Percentiles rank a stretch among this genome's conserved stretches.
These are phyloP conservation scores for Lactarius hengduanensis DNA, from an alignment of 768 basidiomycete species.

Conservation along the genomic window DNA sequence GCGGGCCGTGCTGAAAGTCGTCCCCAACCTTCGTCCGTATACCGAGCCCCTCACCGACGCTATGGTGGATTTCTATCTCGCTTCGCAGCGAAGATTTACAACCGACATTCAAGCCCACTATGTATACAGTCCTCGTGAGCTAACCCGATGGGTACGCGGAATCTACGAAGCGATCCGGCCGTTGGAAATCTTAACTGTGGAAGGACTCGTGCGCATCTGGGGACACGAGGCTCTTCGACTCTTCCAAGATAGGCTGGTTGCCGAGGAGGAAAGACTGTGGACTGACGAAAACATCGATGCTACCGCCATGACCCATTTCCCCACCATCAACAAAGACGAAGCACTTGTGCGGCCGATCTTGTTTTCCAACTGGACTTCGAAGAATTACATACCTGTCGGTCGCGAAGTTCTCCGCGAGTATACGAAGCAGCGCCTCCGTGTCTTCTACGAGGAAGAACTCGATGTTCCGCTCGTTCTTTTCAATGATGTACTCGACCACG, in stretches of 20 bases:
- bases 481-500: slow-evolving; percentile 98
- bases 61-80: slow-evolving; percentile 95
- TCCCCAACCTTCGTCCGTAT: slow-evolving; percentile 90
- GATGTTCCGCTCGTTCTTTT: slow-evolving; percentile 97
- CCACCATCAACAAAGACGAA: slow-evolving; percentile 83
- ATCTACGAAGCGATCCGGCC: slow-evolving; percentile 97
- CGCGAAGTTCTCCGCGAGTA: slow-evolving; percentile 92
- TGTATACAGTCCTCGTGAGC: slow-evolving; percentile 97
- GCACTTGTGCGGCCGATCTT: slow-evolving; percentile 87
- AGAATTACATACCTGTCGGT: slow-evolving; percentile 93
- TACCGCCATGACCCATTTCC: slow-evolving; percentile 87
- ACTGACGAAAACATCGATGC: slow-evolving; percentile 90
- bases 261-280: slow-evolving; percentile 91
- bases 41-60: slow-evolving; percentile 94
- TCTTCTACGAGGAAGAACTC: slow-evolving; percentile 99
- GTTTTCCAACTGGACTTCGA: slow-evolving; percentile 99
- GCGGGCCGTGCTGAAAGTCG: slow-evolving; percentile 91
- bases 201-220: slow-evolving; percentile 96
- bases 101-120: slow-evolving; percentile 98
- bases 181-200: slow-evolving; percentile 87
- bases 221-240: slow-evolving; percentile 96
- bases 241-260: slow-evolving; percentile 95
- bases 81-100: slow-evolving; percentile 92
- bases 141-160: slow-evolving; percentile 96
- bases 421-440: slow-evolving; percentile 91